These are phyloP conservation scores for Arthrobotrys megalospora DNA, from an alignment of 2,329 filamentous ascomycete genomes.

Conservation along the genomic window DNA sequence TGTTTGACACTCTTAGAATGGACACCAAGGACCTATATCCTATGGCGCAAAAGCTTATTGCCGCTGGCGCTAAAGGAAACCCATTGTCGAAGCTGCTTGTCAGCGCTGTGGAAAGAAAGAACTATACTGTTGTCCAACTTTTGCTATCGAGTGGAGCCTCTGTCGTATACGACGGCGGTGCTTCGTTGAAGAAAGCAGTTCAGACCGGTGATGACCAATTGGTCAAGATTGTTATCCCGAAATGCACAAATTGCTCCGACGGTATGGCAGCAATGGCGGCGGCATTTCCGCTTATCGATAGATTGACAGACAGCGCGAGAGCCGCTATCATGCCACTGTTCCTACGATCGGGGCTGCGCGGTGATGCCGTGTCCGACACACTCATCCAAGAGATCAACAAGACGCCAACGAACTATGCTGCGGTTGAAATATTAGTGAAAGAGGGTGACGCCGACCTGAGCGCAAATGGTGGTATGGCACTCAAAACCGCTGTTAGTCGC, in stretches of 20 bases:
- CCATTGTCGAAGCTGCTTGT: slow-evolving; percentile 49
- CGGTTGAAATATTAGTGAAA: slow-evolving; percentile 38
- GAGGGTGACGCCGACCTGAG: slow-evolving; percentile 38
- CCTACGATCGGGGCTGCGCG: slow-evolving; percentile 32
- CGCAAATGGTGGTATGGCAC: slow-evolving; percentile 30
- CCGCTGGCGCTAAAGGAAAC: slow-evolving; percentile 38
- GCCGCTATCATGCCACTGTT: slow-evolving; percentile 41
- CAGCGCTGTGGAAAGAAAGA: slow-evolving; percentile 32
- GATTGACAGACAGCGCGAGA: slow-evolving; percentile 24
- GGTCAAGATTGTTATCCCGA: slow-evolving; percentile 34
- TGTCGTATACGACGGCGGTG: slow-evolving; percentile 37
- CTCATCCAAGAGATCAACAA: slow-evolving; percentile 52
- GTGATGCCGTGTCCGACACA: slow-evolving; percentile 32
- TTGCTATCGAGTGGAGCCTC: slow-evolving; percentile 41
- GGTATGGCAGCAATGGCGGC: slow-evolving; percentile 38
- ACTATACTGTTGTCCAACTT: slow-evolving; percentile 41
- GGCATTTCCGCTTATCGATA: slow-evolving; percentile 38
- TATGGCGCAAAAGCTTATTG: slow-evolving; percentile 51
- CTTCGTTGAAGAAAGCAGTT: slow-evolving; percentile 52
- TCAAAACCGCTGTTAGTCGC: slow-evolving; percentile 45
- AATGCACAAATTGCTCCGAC: slow-evolving; percentile 26
- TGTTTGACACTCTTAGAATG: slow-evolving; percentile 40
- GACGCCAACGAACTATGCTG: slow-evolving; percentile 29
- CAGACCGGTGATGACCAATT: slow-evolving; percentile 47
- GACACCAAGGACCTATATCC: slow-evolving; percentile 52